Evolutionary conservation across 2,329 filamentous ascomycete genomes (phyloP), one percentile per base, ranked within the genome.

Genomic region (Fusarium luffae): DNA sequence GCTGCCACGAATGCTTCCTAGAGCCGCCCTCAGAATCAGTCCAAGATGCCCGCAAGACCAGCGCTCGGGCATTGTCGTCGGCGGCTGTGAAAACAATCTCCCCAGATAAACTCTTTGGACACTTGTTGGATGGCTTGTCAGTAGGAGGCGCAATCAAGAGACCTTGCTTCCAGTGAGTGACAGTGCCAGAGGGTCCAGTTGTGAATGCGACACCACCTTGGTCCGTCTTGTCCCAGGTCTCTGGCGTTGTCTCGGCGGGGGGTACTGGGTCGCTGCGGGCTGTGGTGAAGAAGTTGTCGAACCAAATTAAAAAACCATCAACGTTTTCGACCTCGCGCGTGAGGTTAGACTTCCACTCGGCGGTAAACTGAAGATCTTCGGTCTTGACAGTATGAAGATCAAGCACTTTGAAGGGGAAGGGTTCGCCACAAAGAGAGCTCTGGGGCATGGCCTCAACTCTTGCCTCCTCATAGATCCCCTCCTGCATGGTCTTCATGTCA

Each of bases 221-320:
- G 25, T 79, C 75, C 75, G 84, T 82, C 68, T 87, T 85, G 7
- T 79, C 80, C 88, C 91, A 94, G 6, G 86, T 84, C 58, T 89
- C 83, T 0, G 89, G 88, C 52, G 88, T 87, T n/a, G 83, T 83
- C 64, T 85, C 80, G 30, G 85, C 80, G 11, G 83, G 68, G 11
- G 85, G 83, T 48, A 88, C 82, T 23, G 84, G 80, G 30, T 85
- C 81, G 37, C 85, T 81, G 37, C 85, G 82, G 0, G 87, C 86
- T 12, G 90, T 88, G 70, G 92, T 88, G 81, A 98, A 98, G 84
- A 96, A 96, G 25, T 92, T 95, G 78, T 98, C 95, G 77, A 98
- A 98, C 93, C 94, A 98, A 72, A 97, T 87, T 16, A 93, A 85
- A 79, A 94, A 97, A 7, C 93, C 95, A 76, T 98, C 93, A n/a